Conservation (phyloP, 2,329 filamentous ascomycete species). For the Curvularia eragrostidis region DNA sequence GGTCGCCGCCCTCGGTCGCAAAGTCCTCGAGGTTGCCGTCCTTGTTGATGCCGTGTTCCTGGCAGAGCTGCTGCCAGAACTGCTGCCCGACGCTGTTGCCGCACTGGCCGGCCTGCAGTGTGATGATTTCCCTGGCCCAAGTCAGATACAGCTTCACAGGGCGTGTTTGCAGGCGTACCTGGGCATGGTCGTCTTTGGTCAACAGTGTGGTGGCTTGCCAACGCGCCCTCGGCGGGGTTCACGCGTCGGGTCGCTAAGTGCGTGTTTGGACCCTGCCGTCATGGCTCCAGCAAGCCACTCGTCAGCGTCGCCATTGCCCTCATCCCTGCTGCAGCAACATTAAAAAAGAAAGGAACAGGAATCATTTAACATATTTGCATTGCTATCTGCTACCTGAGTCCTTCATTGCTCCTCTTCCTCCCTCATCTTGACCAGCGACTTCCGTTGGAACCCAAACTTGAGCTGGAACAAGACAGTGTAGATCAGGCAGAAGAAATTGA, state of each 20-base stretch:
- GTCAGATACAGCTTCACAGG: constrained; percentile 15
- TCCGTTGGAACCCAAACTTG: constrained; percentile 38
- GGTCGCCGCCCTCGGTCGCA: constrained; percentile 94
- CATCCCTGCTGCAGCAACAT: neutral
- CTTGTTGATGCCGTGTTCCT: constrained; percentile 96
- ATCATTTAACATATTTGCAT: neutral
- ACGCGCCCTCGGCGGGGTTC: constrained; percentile 45
- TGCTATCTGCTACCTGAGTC: neutral
- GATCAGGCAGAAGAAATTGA: constrained; percentile 45
- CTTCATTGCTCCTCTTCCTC: constrained; percentile 9
- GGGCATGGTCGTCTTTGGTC: constrained; percentile 44
- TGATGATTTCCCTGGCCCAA: constrained; percentile 88
- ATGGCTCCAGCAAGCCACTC: constrained; percentile 5
- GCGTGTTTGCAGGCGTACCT: constrained; percentile 35
- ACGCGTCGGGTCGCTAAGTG: constrained; percentile 32
- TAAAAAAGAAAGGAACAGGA: neutral
- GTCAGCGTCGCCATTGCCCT: neutral
- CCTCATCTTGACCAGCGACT: constrained; percentile 26
- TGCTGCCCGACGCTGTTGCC: constrained; percentile 98
- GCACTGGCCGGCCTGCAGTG: constrained; percentile 97
- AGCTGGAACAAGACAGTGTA: constrained; percentile 43
- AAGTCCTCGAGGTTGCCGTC: constrained; percentile 98
- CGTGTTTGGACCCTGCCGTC: constrained; percentile 18
- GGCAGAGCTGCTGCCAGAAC: constrained; percentile 98
- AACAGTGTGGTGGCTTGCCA: constrained; percentile 30